Base-by-base conservation (phyloP, 805 yeast species). In the Millerozyma miso region DNA sequence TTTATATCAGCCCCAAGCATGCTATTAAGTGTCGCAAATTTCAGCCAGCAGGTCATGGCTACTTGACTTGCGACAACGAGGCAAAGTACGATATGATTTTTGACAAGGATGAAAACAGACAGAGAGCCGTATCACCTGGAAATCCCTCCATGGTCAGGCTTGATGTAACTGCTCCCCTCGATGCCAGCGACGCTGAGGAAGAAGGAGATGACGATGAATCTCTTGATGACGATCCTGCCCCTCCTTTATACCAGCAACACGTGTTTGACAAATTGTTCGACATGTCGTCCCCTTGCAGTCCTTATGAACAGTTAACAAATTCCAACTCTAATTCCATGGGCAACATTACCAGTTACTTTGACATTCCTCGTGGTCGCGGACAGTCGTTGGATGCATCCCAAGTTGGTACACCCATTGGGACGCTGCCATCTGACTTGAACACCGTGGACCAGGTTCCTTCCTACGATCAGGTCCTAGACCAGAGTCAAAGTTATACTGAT, bases 1-100 rank as follows among this genome's bases (percentile, higher is more conserved):
- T 77, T 3, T 74, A 70, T 45, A 54, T 76, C 14, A 67, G 73
- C 41, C 64, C 74, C 3, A 62, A 63, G 37, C 74, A 74, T 2
- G 58, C 57, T 38, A 69, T 63, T 4, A 48, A 53, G n/a, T 69
- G 72, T 1, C 50, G 51, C 15, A 69, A 64, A 42, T 60, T 49
- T 45, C 67, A 60, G 14, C 48, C 65, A 2, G 71, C 69, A 19
- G 49, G 52, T 5, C 51, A 55, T 31, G 69, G 67, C 12, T 35
- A 50, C 2, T 55, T 67, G 43, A 43, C 50, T 14, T 43, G 49
- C n/a, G 55, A 54, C 29, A 47, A 49, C 15, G n/a, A n/a, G n/a
- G 40, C 42, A 16, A 46, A 48, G 14, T 60, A 58, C 17, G 71
- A 67, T 38, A 45, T 56, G 7, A 47, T 67, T 3, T 69, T 69